Conservation (phyloP, 352 stramenopile genomes). For the Peronosclerospora sorghi region DNA sequence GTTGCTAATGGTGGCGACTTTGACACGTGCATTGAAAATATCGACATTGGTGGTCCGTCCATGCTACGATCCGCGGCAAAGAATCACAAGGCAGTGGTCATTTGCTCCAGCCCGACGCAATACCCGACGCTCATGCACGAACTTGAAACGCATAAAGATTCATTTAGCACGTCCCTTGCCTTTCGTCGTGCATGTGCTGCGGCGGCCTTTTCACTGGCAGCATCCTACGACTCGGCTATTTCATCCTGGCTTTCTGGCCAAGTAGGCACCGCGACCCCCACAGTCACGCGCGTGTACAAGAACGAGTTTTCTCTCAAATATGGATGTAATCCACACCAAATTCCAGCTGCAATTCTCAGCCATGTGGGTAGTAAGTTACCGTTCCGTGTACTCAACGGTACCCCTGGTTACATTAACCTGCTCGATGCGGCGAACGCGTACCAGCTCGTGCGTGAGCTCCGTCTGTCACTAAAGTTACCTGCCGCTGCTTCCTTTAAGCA, state of each 20-base stretch:
- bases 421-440: constrained; percentile 98
- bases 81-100: constrained; percentile 98
- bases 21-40: constrained; percentile 99
- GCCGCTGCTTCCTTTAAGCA: constrained; percentile 99
- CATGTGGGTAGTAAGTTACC: constrained; percentile 60
- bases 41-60: constrained; percentile 98
- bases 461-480: constrained; percentile 87
- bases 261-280: constrained; percentile 51
- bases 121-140: constrained; percentile 92
- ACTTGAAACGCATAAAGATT: constrained; percentile 81
- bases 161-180: constrained; percentile 83
- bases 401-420: constrained; percentile 99
- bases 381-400: constrained; percentile 86
- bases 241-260: constrained; percentile 93
- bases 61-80: constrained; percentile 99
- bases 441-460: constrained; percentile 96
- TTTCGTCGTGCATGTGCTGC: constrained; percentile 80
- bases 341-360: constrained; percentile 83
- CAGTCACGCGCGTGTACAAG: constrained; percentile 92
- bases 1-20: constrained; percentile 89
- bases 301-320: constrained; percentile 90
- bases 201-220: constrained; percentile 68
- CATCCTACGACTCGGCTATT: constrained; percentile 96
- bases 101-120: constrained; percentile 93
- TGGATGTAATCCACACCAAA: constrained; percentile 99